Conservation (phyloP, 768 basidiomycete genomes). For the Nidula microcarpa region DNA sequence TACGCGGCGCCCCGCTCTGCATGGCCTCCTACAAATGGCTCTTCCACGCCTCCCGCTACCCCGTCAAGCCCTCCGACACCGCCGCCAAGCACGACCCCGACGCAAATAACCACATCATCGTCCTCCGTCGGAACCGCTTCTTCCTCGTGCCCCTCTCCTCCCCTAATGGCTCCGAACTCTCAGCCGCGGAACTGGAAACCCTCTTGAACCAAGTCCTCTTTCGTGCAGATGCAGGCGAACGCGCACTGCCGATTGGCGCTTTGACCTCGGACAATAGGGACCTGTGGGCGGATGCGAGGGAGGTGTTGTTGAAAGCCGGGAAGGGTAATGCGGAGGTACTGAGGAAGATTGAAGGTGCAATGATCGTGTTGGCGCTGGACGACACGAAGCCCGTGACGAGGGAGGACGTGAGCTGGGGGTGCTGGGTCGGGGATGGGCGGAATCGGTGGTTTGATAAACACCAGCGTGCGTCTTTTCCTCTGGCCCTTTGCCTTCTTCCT, state of each 20-base stretch:
- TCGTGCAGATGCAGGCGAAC: slow-evolving; percentile 45
- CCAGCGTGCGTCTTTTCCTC: slow-evolving; percentile 56
- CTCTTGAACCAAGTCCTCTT: slow-evolving; percentile 71
- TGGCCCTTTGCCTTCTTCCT: background rate
- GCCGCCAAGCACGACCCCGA: slow-evolving; percentile 76
- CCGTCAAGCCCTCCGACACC: slow-evolving; percentile 77
- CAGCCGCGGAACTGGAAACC: slow-evolving; percentile 77
- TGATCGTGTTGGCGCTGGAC: slow-evolving; percentile 85
- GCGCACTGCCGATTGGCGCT: slow-evolving; percentile 62
- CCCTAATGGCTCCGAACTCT: slow-evolving; percentile 64
- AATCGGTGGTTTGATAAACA: slow-evolving; percentile 98
- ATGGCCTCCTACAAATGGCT: slow-evolving; percentile 97
- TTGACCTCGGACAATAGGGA: slow-evolving; percentile 90
- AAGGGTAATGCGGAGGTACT: slow-evolving; percentile 63
- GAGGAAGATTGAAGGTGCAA: slow-evolving; percentile 83
- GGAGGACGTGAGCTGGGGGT: slow-evolving; percentile 76
- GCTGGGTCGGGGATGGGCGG: slow-evolving; percentile 87
- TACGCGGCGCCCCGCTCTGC: slow-evolving; percentile 72
- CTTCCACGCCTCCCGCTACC: slow-evolving; percentile 94
- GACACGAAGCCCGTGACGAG: slow-evolving; percentile 77
- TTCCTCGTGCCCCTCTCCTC: slow-evolving; percentile 76
- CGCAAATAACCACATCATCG: slow-evolving; percentile 83
- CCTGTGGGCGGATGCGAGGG: slow-evolving; percentile 75
- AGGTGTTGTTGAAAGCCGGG: slow-evolving; percentile 60
- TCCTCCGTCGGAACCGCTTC: slow-evolving; percentile 89